Evolutionary conservation across 2,329 filamentous ascomycete species (phyloP).

Genomic region (Apiospora hydei): DNA sequence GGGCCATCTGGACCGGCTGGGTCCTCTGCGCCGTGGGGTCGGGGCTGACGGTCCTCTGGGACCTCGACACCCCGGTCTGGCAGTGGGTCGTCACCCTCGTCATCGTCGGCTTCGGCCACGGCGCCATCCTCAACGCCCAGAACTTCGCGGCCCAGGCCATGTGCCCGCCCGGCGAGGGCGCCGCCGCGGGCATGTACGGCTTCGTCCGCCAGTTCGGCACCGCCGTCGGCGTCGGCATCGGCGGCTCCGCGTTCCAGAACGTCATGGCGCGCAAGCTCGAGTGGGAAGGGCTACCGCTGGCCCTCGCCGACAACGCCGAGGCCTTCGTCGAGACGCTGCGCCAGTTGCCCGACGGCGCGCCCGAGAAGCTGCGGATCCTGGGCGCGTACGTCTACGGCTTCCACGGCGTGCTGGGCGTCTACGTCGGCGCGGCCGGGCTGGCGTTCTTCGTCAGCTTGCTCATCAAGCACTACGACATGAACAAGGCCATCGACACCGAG

Average conservation of each 20-base stretch:
- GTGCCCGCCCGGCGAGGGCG: conserved; percentile 29
- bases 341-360: not conserved
- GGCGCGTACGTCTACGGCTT: conserved; percentile 60
- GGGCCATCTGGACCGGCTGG: conserved; percentile 32
- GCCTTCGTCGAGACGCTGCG: conserved; percentile 33
- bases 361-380: conserved; percentile 21
- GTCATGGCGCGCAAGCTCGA: conserved; percentile 45
- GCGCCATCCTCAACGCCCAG: conserved; percentile 31
- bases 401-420: conserved; percentile 60
- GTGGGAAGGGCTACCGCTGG: conserved; percentile 39
- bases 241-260: conserved; percentile 51
- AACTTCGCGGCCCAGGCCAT: conserved; percentile 33
- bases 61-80: conserved; percentile 21
- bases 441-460: conserved; percentile 33
- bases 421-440: conserved; percentile 57
- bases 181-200: conserved; percentile 45
- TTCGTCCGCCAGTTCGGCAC: conserved; percentile 51
- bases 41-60: conserved; percentile 29
- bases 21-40: conserved; percentile 25
- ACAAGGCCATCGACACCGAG: conserved; percentile 54
- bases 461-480: conserved; percentile 53
- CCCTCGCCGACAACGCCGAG: conserved; percentile 40
- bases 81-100: conserved; percentile 29
- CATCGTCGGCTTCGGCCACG: conserved; percentile 31
- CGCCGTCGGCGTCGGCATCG: conserved; percentile 50